Conservation (phyloP, 2,329 filamentous ascomycete genomes). For the Alternaria burnsii region DNA sequence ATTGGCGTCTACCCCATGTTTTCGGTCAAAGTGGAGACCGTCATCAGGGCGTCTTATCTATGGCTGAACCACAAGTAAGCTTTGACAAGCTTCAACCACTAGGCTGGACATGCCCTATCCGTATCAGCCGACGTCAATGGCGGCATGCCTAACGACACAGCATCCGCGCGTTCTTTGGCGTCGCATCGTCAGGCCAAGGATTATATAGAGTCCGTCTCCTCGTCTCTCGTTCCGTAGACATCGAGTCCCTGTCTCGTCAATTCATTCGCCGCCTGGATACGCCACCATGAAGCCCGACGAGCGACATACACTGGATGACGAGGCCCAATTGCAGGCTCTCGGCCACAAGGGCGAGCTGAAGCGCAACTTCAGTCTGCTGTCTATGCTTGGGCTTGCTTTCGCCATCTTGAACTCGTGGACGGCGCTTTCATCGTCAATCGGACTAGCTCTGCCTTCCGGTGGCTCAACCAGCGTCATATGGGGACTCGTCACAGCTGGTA, state of each 20-base stretch:
- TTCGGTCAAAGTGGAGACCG: background rate
- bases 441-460: conserved; percentile 72
- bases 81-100: conserved; percentile 23
- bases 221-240: no score
- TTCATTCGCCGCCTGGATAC: background rate
- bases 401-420: conserved; percentile 72
- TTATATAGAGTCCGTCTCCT: background rate
- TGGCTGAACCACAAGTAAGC: conserved; percentile 19
- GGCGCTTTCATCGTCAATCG: conserved; percentile 66
- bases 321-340: conserved; percentile 51
- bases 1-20: conserved; percentile 26
- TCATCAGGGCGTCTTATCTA: conserved; percentile 17
- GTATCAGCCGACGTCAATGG: conserved; percentile 15
- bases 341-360: conserved; percentile 67
- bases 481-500: conserved; percentile 64
- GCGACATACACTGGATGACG: conserved; percentile 39
- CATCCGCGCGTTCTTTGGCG: background rate
- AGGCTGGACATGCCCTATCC: conserved; percentile 14
- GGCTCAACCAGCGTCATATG: conserved; percentile 76
- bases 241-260: background rate
- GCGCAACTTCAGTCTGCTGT: conserved; percentile 65
- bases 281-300: conserved; percentile 32
- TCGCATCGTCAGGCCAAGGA: background rate
- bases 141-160: conserved; percentile 9
- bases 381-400: conserved; percentile 70